phyloP scores from a whole-genome alignment of 75 land plant species.

The Sequoiadendron giganteum region DNA sequence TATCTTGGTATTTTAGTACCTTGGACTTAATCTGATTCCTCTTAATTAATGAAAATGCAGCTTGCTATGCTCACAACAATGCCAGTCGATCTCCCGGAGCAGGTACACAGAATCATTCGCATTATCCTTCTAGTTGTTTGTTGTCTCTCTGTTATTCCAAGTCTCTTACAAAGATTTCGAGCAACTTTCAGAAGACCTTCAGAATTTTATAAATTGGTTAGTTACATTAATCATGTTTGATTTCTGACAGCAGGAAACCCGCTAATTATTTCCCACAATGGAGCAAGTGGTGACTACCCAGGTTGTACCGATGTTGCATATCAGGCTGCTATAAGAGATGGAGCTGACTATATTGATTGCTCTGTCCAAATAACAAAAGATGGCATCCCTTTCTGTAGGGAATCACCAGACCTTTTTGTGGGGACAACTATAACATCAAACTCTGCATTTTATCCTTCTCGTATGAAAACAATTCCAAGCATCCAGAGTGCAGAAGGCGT shows the following conservation, averaged over 20 bases:
- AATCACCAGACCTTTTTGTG: slow-evolving; percentile 44
- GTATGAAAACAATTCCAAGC: slow-evolving; percentile 32
- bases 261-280: slow-evolving; percentile 73
- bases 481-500: slow-evolving; percentile 48
- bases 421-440: slow-evolving; percentile 38
- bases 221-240: not conserved
- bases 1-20: not conserved
- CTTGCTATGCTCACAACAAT: not conserved
- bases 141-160: not conserved
- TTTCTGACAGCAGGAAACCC: slow-evolving; percentile 24
- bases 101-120: not conserved
- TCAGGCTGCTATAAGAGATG: slow-evolving; percentile 61
- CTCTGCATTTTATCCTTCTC: slow-evolving; percentile 30
- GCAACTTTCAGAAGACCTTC: not conserved
- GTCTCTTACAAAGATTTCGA: not conserved
- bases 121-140: not conserved
- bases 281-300: slow-evolving; percentile 80
- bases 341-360: slow-evolving; percentile 85
- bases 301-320: slow-evolving; percentile 75
- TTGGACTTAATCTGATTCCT: not conserved
- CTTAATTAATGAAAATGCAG: not conserved
- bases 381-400: slow-evolving; percentile 71
- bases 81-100: not conserved
- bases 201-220: not conserved
- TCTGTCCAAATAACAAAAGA: slow-evolving; percentile 89